Base-by-base conservation (phyloP, 2,329 filamentous ascomycete genomes). In the Teratosphaeria epicoccoides region DNA sequence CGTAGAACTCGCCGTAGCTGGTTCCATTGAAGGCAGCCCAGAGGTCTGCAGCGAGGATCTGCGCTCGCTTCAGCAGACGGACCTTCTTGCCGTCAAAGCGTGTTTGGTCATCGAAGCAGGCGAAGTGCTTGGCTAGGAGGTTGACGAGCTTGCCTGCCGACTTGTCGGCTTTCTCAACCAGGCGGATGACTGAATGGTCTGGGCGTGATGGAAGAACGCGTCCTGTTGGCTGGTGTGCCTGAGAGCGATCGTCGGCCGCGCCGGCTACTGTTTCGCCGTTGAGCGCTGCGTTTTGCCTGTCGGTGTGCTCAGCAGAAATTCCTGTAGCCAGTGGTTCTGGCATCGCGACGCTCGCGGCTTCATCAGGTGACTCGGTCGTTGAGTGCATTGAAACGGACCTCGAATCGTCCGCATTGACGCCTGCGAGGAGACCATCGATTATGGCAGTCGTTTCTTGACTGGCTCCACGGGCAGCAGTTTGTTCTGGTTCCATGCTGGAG, bases 11-110 rank as follows among this genome's bases (percentile, higher is more conserved):
- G 26, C 93, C 94, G 63, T 84, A 90, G 24, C 79, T 76, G 59
- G 84, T 76, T 45, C 88, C 89, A 49, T 91, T 81, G 67, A 97
- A 97, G 57, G 89, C 94, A 4, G 93, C 94, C 94, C 94, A 98
- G 1, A 97, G 68, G 68, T 98, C 93, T 22, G 94, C 94, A 2
- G 95, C 90, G 20, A 97, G 79, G 54, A 98, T 98, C 70, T 98
- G 93, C 1, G 93, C 90, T 10, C 94, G 83, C 71, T 98, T 98
- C 65, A 95, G 82, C 56, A 98, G 79, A 12, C 88, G 84, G 2
- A 98, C 83, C 52, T 76, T 78, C 44, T 83, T 82, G 9, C 83
- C 83, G 49, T 91, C 83, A 65, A 89, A 95, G 3, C 65, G 70
- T 52, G 83, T 80, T 65, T 90, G 85, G 63, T 98, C 93, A 22